These are phyloP conservation scores for Fusarium goolgardi DNA, from an alignment of 2,329 filamentous ascomycete species.

Conservation along the genomic window DNA sequence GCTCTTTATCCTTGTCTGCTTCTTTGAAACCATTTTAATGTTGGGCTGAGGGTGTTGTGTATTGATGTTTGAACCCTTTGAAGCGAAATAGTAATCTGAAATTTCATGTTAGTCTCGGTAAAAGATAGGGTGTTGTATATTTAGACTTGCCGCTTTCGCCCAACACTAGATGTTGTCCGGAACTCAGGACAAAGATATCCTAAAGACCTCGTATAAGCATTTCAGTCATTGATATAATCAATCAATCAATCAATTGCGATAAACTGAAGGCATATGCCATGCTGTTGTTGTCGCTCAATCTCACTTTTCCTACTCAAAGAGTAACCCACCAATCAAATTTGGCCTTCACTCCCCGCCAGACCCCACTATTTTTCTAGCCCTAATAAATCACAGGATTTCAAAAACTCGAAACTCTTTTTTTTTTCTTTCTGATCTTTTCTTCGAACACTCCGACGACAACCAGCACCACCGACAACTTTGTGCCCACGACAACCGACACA, in stretches of 20 bases:
- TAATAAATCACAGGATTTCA: slow-evolving; percentile 13
- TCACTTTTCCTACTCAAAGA: neutral
- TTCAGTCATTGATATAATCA: neutral
- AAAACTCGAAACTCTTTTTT: slow-evolving; percentile 12
- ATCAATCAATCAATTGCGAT: neutral
- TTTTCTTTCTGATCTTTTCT: slow-evolving; percentile 26
- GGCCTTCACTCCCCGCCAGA: neutral
- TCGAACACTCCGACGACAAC: slow-evolving; percentile 44
- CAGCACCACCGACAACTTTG: slow-evolving; percentile 44
- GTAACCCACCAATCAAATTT: neutral
- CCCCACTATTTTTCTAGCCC: neutral
- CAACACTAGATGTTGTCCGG: neutral
- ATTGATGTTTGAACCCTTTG: slow-evolving; percentile 9
- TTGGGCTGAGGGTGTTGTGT: neutral
- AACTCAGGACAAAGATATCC: neutral
- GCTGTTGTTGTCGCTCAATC: neutral
- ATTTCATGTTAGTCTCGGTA: slow-evolving; percentile 31
- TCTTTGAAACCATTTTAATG: slow-evolving; percentile 58
- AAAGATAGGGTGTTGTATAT: neutral
- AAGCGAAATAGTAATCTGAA: slow-evolving; percentile 11
- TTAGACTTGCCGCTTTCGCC: slow-evolving; percentile 7
- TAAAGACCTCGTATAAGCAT: neutral
- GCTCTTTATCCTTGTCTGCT: slow-evolving; percentile 59
- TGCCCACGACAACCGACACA: slow-evolving; percentile 47
- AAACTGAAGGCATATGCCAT: neutral